Percentiles rank a stretch among this genome's conserved stretches.
Evolutionary conservation across 148 eudicot genomes (phyloP).

Genomic region (Suaeda aralocaspica): DNA sequence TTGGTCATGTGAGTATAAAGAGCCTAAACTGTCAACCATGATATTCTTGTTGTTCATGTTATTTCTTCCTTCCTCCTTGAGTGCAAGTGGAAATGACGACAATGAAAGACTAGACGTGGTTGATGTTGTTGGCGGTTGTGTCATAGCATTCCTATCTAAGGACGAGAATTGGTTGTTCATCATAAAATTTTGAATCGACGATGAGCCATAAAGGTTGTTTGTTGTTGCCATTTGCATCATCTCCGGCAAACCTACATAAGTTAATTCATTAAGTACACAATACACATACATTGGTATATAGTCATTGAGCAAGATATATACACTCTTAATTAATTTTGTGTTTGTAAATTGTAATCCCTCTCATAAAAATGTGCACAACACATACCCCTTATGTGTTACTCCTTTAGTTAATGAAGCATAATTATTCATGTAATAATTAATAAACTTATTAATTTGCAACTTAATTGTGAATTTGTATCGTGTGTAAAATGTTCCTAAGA

Average conservation of each 20-base stretch:
- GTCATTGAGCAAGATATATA: not conserved
- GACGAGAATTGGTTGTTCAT: constrained; percentile 26
- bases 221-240: constrained; percentile 47
- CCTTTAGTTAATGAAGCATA: no score
- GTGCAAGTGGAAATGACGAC: constrained; percentile 29
- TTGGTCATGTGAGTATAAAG: constrained; percentile 25
- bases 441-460: no score
- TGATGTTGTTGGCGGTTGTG: constrained; percentile 29
- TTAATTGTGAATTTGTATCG: no score
- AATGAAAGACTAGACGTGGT: constrained; percentile 36
- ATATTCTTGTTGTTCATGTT: constrained; percentile 12
- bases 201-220: constrained; percentile 35
- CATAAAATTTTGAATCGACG: constrained; percentile 37
- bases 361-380: no score
- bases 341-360: no score
- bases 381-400: no score
- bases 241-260: constrained; percentile 30
- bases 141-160: constrained; percentile 14
- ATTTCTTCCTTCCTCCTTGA: constrained; percentile 30
- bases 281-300: not conserved
- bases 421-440: no score
- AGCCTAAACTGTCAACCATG: constrained; percentile 30
- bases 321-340: no score
- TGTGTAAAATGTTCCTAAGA: not conserved
- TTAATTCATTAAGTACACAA: no score